Evolutionary conservation across 805 yeast genomes (phyloP).

Genomic region (Zygosaccharomyces pseudorouxii): DNA sequence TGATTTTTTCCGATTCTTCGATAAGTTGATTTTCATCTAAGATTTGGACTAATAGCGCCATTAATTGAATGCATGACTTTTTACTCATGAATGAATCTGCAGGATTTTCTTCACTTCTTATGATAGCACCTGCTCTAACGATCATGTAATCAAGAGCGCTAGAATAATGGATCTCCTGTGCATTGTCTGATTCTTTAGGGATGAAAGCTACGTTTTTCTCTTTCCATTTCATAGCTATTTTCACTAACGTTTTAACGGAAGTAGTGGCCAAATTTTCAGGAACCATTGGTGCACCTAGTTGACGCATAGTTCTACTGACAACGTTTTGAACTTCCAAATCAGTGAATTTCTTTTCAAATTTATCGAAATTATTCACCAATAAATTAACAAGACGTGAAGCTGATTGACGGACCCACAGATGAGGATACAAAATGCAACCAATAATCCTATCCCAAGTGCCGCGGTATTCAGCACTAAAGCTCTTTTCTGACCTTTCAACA

Average conservation of each 20-base stretch:
- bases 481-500: conserved; percentile 36
- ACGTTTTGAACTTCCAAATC: conserved; percentile 58
- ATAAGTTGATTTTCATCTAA: conserved; percentile 40
- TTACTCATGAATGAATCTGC: conserved; percentile 55
- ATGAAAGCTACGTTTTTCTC: conserved; percentile 38
- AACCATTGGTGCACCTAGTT: conserved; percentile 73
- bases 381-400: conserved; percentile 56
- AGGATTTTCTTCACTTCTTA: conserved; percentile 62
- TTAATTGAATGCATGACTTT: conserved; percentile 61
- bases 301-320: conserved; percentile 66
- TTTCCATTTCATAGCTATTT: conserved; percentile 60
- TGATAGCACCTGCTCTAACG: conserved; percentile 53
- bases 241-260: conserved; percentile 60
- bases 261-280: conserved; percentile 59
- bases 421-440: conserved; percentile 70
- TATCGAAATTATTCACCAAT: conserved; percentile 42
- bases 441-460: conserved; percentile 49
- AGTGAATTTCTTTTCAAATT: conserved; percentile 34
- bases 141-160: conserved; percentile 40
- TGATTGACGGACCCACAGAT: conserved; percentile 80
- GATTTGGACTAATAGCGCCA: conserved; percentile 60
- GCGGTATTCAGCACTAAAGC: conserved; percentile 33
- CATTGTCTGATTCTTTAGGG: conserved; percentile 27
- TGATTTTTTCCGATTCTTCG: conserved; percentile 43
- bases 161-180: conserved; percentile 21